These are phyloP conservation scores for Ogataea philodendri DNA, from an alignment of 805 yeast species.

Conservation along the genomic window DNA sequence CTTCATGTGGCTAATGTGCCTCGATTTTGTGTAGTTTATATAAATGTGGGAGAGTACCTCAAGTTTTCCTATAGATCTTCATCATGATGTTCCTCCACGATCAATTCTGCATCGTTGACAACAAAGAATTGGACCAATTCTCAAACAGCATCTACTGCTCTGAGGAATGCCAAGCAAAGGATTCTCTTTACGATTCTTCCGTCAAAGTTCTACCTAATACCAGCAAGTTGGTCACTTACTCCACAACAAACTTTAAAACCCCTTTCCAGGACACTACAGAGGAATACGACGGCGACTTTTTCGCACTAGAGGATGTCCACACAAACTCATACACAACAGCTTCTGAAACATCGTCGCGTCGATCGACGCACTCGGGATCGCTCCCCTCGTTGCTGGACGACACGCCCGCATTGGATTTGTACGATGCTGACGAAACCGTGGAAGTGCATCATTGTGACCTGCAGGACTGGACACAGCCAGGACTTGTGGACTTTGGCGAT, in stretches of 20 bases:
- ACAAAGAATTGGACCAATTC: constrained; percentile 14
- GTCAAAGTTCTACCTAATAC: constrained; percentile 5
- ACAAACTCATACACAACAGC: constrained; percentile 18
- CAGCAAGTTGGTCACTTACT: constrained; percentile 21
- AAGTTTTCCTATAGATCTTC: neutral
- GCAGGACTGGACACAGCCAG: constrained; percentile 11
- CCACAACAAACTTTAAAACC: constrained; percentile 12
- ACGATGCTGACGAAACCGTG: constrained; percentile 15
- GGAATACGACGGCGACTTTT: constrained; percentile 21
- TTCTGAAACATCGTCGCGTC: constrained; percentile 13
- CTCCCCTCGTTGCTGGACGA: constrained; percentile 25
- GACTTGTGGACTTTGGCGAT: constrained; percentile 3
- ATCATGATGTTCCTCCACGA: constrained; percentile 23
- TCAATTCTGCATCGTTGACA: constrained; percentile 27
- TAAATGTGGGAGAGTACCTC: constrained; percentile 7
- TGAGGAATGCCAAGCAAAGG: constrained; percentile 21
- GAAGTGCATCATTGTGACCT: constrained; percentile 16
- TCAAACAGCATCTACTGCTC: constrained; percentile 22
- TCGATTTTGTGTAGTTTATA: constrained; percentile 5
- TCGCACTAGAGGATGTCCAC: constrained; percentile 24
- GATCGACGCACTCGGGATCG: constrained; percentile 19
- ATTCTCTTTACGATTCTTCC: constrained; percentile 11
- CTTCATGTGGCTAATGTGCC: constrained; percentile 7
- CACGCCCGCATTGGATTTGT: constrained; percentile 15
- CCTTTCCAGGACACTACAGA: constrained; percentile 1